phyloP scores from a whole-genome alignment of 192 early-diverging fungal genomes.

The Coemansia sp. region DNA sequence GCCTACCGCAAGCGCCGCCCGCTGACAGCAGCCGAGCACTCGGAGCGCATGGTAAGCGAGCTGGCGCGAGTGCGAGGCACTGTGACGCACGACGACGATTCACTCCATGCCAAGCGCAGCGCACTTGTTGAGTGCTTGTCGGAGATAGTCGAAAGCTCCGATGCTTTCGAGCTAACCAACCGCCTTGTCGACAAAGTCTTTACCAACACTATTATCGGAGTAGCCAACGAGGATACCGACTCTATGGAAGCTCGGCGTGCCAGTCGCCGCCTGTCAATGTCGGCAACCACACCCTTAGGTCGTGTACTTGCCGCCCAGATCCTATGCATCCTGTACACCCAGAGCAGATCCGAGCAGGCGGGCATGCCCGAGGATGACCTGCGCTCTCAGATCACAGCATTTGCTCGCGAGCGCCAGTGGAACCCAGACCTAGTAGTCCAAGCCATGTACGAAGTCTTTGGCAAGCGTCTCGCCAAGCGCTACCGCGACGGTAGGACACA shows the following conservation, averaged over 20 bases:
- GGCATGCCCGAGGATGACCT: constrained; percentile 47
- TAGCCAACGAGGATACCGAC: constrained; percentile 50
- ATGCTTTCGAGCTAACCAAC: constrained; percentile 40
- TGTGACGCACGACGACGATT: neutral
- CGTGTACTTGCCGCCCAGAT: constrained; percentile 49
- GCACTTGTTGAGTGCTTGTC: constrained; percentile 19
- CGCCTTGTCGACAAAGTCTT: constrained; percentile 45
- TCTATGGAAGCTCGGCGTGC: constrained; percentile 38
- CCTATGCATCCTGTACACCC: constrained; percentile 46
- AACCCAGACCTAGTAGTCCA: constrained; percentile 51
- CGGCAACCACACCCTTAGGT: constrained; percentile 29
- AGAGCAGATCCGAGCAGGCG: constrained; percentile 14
- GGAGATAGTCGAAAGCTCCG: constrained; percentile 41
- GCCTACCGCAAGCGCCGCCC: constrained; percentile 37
- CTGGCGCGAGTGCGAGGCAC: constrained; percentile 3
- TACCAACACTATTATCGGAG: constrained; percentile 45
- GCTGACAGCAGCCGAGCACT: constrained; percentile 44
- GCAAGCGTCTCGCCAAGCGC: constrained; percentile 46
- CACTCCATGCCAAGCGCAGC: constrained; percentile 14
- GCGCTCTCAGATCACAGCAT: constrained; percentile 37
- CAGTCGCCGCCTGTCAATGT: constrained; percentile 46
- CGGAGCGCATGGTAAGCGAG: constrained; percentile 33
- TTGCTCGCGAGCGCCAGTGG: constrained; percentile 49
- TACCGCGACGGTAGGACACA: constrained; percentile 46
- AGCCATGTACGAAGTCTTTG: constrained; percentile 52